Base-by-base conservation (phyloP, 2,329 filamentous ascomycete genomes). In the Aspergillus latus region DNA sequence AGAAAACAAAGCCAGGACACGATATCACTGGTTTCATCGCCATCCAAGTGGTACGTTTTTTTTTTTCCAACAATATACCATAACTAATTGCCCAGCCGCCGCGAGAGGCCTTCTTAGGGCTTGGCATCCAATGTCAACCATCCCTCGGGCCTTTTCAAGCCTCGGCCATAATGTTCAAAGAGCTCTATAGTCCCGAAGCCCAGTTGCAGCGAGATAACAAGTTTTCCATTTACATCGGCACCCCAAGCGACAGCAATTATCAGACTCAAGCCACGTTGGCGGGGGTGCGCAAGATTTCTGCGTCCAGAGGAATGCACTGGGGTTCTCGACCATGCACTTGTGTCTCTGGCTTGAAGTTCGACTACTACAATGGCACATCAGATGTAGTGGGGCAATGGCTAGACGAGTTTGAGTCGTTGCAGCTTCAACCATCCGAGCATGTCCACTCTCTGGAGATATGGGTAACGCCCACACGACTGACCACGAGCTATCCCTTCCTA, bases 301-400 rank as follows among this genome's bases (percentile, higher is more conserved):
- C 43, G 29, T 61, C 59, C 11, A 37, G 16, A 8, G 53, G 59
- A 21, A 42, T 44, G 21, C 15, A 16, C 15, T 49, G 44, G 11
- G 37, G 39, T 43, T 59, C 49, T 7, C 56, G 56, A 52, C 29
- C 52, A 16, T 9, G 43, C 2, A 29, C 28, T 47, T 15, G 32
- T 36, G 54, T 58, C 49, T 45, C 56, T 7, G 56, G 52, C 4
- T 49, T 58, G 37, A 60, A 58, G 32, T 6, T 60, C 4, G 49
- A 51, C 21, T 58, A 58, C 48, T n/a, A 56, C 30, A 28, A 42
- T 42, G 40, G 52, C 36, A 49, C 49, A 10, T 47, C 54, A 16
- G 36, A 15, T 15, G 43, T 58, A 40, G 42, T 60, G 7, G 59
- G 56, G 29, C 56, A 60, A 48, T 58, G 56, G 56, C 54, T 58